phyloP scores from a whole-genome alignment of 495 filamentous ascomycete genomes.

The Peziza echinospora region DNA sequence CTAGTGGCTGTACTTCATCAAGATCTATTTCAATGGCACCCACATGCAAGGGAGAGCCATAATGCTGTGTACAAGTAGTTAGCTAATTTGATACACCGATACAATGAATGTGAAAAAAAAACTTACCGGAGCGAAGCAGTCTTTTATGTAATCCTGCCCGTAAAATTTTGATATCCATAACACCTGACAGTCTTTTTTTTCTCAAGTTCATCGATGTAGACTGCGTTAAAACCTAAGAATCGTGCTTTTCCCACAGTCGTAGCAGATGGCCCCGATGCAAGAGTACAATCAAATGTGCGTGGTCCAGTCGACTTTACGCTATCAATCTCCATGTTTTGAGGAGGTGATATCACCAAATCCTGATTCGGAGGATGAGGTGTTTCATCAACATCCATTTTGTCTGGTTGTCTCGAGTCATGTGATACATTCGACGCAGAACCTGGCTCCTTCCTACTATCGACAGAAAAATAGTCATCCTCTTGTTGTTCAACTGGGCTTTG shows the following conservation, averaged over 20 bases:
- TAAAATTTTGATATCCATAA: slow-evolving; percentile 25
- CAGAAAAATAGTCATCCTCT: no score
- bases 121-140: slow-evolving; percentile 21
- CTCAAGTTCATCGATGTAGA: slow-evolving; percentile 13
- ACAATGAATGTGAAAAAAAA: neutral
- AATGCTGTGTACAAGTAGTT: slow-evolving; percentile 6
- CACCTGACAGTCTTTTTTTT: slow-evolving; percentile 8
- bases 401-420: no score
- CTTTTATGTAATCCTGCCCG: slow-evolving; percentile 21
- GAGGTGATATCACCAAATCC: no score
- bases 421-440: no score
- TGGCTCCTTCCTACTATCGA: no score
- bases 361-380: no score
- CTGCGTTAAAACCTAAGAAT: slow-evolving; percentile 21
- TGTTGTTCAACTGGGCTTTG: no score
- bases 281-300: slow-evolving; percentile 13
- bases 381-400: no score
- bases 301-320: neutral
- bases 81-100: slow-evolving; percentile 5
- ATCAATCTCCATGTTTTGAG: slow-evolving; percentile 13
- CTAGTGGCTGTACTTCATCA: slow-evolving; percentile 9
- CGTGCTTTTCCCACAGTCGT: slow-evolving; percentile 21
- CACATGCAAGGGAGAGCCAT: slow-evolving; percentile 12
- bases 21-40: slow-evolving; percentile 14
- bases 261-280: slow-evolving; percentile 20